Percentiles rank a stretch among this genome's conserved stretches.
Evolutionary conservation across 805 yeast species (phyloP).

Genomic region (Yarrowia sp.): DNA sequence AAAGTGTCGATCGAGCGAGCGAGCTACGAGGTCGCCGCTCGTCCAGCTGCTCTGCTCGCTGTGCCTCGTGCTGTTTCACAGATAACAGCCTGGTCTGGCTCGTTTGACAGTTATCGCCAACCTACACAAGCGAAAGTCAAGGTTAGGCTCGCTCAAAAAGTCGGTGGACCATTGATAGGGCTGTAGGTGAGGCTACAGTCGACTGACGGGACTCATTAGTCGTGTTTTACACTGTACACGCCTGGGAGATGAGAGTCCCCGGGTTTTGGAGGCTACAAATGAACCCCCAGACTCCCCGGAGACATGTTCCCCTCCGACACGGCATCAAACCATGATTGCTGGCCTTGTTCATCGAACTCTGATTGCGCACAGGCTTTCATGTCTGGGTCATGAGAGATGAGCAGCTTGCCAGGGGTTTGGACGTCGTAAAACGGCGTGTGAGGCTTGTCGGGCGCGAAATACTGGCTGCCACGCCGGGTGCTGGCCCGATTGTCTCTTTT

Average conservation of each 20-base stretch:
- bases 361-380: constrained; percentile 3
- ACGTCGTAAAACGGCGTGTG: too few relatives aligned
- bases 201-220: neutral
- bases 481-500: too few relatives aligned
- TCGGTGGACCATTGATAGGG: neutral
- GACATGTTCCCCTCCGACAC: constrained; percentile 23
- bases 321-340: constrained; percentile 33
- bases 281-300: neutral
- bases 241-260: neutral
- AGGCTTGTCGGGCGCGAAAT: too few relatives aligned
- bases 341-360: constrained; percentile 16
- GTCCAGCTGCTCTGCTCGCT: neutral
- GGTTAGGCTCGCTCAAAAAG: neutral
- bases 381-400: constrained; percentile 1
- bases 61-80: constrained; percentile 17
- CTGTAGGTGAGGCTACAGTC: neutral
- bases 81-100: neutral
- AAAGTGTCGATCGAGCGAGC: neutral
- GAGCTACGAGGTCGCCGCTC: neutral
- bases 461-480: too few relatives aligned
- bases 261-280: too few relatives aligned
- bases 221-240: neutral
- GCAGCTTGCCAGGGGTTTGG: neutral
- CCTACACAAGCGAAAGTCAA: neutral
- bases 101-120: constrained; percentile 1